Base-by-base conservation (phyloP, 495 filamentous ascomycete species). In the Trichoderma asperelloides region DNA sequence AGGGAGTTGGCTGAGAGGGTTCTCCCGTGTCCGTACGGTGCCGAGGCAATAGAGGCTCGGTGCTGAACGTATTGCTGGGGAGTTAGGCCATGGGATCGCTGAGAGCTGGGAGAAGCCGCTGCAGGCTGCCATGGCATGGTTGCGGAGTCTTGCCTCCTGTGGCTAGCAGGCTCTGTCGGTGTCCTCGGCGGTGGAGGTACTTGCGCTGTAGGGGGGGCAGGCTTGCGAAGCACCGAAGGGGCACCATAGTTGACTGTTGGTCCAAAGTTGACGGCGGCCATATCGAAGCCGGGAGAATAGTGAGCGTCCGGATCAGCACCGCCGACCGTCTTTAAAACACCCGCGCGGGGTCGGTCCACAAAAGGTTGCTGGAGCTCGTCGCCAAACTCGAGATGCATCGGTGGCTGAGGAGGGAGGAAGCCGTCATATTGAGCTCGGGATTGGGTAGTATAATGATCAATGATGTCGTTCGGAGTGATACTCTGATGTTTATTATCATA, bases 41-140 rank as follows among this genome's bases (percentile, higher is more conserved):
- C 74, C 8, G 74, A 70, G 7, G 77, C 77, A 27, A 83, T 81
- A 8, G 88, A 84, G 5, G 90, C 88, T 63, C 92, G 86, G 69
- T 95, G 90, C 68, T 92, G 87, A n/a, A 97, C 91, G 77, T 87
- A 97, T 72, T 96, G 87, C 72, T 97, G 92, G 21, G 94, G 75
- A 0, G 82, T 79, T 2, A 83, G 49, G 0, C 69, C 69, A 23
- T 3, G 9, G 3, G 51, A 60, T 13, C 51, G 51, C 51, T 27
- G 51, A 13, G 51, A 28, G n/a, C 72, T 49, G 84, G 80, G 30
- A 87, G 70, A 73, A 80, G 75, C 69, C 74, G 33, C 75, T 70
- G 37, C 37, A 9, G 64, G 64, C n/a, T 65, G 64, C 64, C 64
- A 65, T 13, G 37, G 64, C 62, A 64, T 28, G 16, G 64, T 65